A percentile compares a stretch with the other conserved stretches of the same genome.
These are phyloP conservation scores for Ricinus communis DNA, from an alignment of 345 rosid species.

Conservation along the genomic window DNA sequence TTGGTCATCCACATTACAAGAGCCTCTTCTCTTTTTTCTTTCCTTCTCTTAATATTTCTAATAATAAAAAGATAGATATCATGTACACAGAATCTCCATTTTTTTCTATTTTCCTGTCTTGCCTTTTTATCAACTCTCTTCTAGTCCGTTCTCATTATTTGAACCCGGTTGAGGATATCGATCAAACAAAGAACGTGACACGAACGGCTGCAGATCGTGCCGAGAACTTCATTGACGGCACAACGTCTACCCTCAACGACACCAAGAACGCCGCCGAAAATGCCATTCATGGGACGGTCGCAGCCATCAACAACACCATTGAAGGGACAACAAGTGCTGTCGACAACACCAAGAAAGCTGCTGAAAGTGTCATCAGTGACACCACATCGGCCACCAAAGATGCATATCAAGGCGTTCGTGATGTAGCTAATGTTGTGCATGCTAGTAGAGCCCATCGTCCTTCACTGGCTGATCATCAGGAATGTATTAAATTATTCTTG, in stretches of 20 bases:
- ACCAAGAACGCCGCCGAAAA: not conserved
- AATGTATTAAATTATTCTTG: too few species aligned
- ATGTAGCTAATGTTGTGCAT: not conserved
- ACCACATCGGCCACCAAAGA: conserved; percentile 10
- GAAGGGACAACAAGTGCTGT: not conserved
- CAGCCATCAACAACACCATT: not conserved
- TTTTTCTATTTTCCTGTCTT: not conserved
- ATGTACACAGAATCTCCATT: not conserved
- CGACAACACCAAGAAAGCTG: not conserved
- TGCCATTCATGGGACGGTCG: not conserved
- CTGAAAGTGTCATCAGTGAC: conserved; percentile 2
- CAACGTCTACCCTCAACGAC: not conserved
- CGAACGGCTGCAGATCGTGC: not conserved
- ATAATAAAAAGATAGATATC: too few species aligned
- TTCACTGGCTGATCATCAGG: too few species aligned
- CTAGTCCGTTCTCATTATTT: conserved; percentile 2
- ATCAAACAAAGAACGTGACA: not conserved
- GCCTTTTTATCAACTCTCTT: not conserved
- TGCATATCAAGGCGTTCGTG: not conserved
- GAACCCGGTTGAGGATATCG: not conserved
- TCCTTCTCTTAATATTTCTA: too few species aligned
- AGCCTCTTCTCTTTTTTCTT: too few species aligned
- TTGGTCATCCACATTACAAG: not conserved
- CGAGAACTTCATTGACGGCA: not conserved
- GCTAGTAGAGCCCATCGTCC: not conserved